A percentile compares a stretch with the other conserved stretches of the same genome.
Evolutionary conservation across 805 yeast genomes (phyloP).

Genomic region (Sungouiozyma intestinalis): DNA sequence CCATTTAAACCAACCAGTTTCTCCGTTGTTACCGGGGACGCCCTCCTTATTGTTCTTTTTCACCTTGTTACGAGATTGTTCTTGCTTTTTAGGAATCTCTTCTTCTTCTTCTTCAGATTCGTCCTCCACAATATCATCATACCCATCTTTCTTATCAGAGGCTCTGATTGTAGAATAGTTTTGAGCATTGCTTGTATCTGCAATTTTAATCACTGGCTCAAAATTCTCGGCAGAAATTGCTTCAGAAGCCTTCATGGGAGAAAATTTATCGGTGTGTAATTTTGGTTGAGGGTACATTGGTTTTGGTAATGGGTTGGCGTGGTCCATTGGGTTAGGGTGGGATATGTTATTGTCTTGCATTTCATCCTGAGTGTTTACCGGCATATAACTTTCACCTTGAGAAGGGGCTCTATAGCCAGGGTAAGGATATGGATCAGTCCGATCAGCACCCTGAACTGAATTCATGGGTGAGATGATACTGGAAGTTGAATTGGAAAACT

Average conservation of each 20-base stretch:
- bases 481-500: background rate
- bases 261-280: slow-evolving; percentile 8
- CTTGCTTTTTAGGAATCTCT: slow-evolving; percentile 4
- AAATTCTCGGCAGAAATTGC: slow-evolving; percentile 12
- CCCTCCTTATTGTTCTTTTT: slow-evolving; percentile 12
- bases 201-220: slow-evolving; percentile 24
- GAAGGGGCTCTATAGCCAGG: slow-evolving; percentile 3
- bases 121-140: slow-evolving; percentile 36
- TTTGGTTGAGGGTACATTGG: background rate
- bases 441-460: background rate
- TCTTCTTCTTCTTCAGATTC: slow-evolving; percentile 34
- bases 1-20: slow-evolving; percentile 48
- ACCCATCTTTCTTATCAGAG: slow-evolving; percentile 20
- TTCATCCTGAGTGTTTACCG: background rate
- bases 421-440: slow-evolving; percentile 2
- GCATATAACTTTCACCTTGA: background rate
- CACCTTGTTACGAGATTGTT: slow-evolving; percentile 6
- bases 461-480: background rate
- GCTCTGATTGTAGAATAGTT: slow-evolving; percentile 7
- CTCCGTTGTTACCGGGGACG: slow-evolving; percentile 15
- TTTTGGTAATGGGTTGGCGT: background rate
- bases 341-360: background rate
- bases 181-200: slow-evolving; percentile 7
- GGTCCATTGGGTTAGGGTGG: background rate
- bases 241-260: slow-evolving; percentile 17